Base-by-base conservation (phyloP, 2,329 filamentous ascomycete species). In the Stachybotrys elegans region DNA sequence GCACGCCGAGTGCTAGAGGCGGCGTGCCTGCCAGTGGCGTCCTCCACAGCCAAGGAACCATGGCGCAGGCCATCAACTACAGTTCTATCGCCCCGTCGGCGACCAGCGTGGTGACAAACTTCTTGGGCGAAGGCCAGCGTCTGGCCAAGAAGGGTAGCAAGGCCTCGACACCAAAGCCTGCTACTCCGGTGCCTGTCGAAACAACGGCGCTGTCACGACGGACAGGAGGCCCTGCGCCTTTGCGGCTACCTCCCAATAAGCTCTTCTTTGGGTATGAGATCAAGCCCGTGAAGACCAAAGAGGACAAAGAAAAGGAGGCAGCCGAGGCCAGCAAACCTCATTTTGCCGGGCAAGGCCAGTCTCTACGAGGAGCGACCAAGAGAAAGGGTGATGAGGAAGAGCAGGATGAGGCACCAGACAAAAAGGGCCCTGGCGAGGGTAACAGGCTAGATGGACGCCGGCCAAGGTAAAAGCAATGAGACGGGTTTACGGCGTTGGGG, bases 61-160 rank as follows among this genome's bases (percentile, higher is more conserved):
- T 98, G 93, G 91, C 93, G 1, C 89, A 95, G 57, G 81, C 89
- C n/a, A 97, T 98, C 72, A 96, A 96, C 72, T 98, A 97, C 67
- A 79, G 82, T 42, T 80, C 90, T 23, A 95, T 98, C 53, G 88
- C 90, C 1, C 91, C 93, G 1, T 83, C 83, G 4, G 78, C 88
- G 3, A 76, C 82, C 13, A 83, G 81, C 13, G 79, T 79, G 6
- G 73, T 84, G 0, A 91, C 88, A 1, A 85, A 93, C 61, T 97
- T 97, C 63, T 65, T 85, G 1, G 80, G 82, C 3, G 80, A 83
- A 27, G 93, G 93, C 1, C 88, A 95, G 59, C 85, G 86, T 51
- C 70, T 98, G n/a, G 84, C 83, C 2, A 95, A 93, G 72, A 95
- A 93, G 68, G 61, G 61, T 3, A 83, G 81, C 58, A 95, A 94